Evolutionary conservation across 179 eudicot species (phyloP), one percentile per base, ranked within the genome.

Genomic region (Silene coronaria): DNA sequence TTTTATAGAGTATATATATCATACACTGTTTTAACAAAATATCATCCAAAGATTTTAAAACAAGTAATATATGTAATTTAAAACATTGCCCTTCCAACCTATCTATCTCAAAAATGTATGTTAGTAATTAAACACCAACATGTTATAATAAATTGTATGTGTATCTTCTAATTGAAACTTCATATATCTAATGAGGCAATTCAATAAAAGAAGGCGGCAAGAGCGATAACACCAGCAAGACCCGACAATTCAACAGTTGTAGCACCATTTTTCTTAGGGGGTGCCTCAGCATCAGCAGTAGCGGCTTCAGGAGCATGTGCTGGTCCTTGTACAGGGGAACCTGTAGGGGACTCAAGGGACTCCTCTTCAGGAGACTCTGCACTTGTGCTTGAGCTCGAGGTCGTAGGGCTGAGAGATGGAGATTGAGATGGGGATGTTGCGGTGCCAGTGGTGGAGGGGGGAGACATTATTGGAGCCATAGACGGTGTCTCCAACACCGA

Each of bases 241-340:
- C 34, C 12, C 0, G 82, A 75, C 5, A 79, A 75, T 22, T 75
- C 10, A 5, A 48, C 42, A 27, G 71, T 24, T 11, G 55, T 3
- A n/a, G 71, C 82, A 51, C 57, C 75, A 26, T 51, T 73, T 45
- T 61, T 76, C 80, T 78, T 78, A 9, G 72, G 28, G 4, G 75
- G 63, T 42, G 82, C 26, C 3, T 22, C 67, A 13, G 19, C 81
- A 48, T 75, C 72, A 22, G 26, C 82, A 69, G 75, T 3, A 3
- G 82, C 60, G 26, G 75, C 32, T 55, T 55, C 59, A 19, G 75
- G 71, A 14, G 77, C 59, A 73, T 73, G 58, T 0, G 32, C 57
- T 0, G 77, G 73, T 9, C 67, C 73, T 21, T 72, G 73, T 13
- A 2, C 57, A 5, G 82, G 82, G 32, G 82, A 28, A 1, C 57